Evolutionary conservation across 805 yeast genomes (phyloP).

Genomic region (Wickerhamia fluorescens): DNA sequence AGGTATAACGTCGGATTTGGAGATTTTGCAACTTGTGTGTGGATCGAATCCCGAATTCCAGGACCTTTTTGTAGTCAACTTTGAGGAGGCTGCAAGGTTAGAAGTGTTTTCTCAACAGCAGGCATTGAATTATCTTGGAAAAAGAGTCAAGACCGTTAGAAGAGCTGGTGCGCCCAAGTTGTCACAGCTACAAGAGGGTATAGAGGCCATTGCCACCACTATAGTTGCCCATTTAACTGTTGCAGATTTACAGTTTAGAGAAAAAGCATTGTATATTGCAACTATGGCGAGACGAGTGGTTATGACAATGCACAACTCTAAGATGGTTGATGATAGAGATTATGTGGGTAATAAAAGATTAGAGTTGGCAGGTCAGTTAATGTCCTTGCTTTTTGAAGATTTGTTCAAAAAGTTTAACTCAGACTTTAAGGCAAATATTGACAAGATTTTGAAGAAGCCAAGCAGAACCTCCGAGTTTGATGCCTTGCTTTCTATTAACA

Average conservation of each 20-base stretch:
- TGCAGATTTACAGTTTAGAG: slow-evolving; percentile 77
- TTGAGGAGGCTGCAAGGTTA: slow-evolving; percentile 85
- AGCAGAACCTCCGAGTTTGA: slow-evolving; percentile 93
- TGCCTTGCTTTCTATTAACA: slow-evolving; percentile 81
- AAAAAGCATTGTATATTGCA: slow-evolving; percentile 90
- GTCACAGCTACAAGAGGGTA: slow-evolving; percentile 82
- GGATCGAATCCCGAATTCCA: slow-evolving; percentile 86
- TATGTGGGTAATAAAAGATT: slow-evolving; percentile 97
- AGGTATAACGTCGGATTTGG: slow-evolving; percentile 86
- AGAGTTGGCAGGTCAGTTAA: slow-evolving; percentile 94
- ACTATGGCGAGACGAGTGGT: slow-evolving; percentile 95
- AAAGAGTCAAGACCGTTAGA: slow-evolving; percentile 87
- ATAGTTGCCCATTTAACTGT: slow-evolving; percentile 93
- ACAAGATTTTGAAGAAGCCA: slow-evolving; percentile 88
- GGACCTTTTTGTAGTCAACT: slow-evolving; percentile 85
- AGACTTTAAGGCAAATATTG: slow-evolving; percentile 91
- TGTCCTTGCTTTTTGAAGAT: slow-evolving; percentile 93
- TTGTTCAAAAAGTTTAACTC: slow-evolving; percentile 92
- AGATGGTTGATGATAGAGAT: slow-evolving; percentile 97
- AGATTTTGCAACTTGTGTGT: slow-evolving; percentile 89
- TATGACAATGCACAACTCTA: slow-evolving; percentile 91
- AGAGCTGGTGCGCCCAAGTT: slow-evolving; percentile 78
- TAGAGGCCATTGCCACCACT: slow-evolving; percentile 93
- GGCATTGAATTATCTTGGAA: slow-evolving; percentile 86
- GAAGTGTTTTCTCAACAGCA: slow-evolving; percentile 89